Percentiles rank a stretch among this genome's conserved stretches.
Conservation (phyloP, 257 asterid species). For the Solanum megistacrolobum region DNA sequence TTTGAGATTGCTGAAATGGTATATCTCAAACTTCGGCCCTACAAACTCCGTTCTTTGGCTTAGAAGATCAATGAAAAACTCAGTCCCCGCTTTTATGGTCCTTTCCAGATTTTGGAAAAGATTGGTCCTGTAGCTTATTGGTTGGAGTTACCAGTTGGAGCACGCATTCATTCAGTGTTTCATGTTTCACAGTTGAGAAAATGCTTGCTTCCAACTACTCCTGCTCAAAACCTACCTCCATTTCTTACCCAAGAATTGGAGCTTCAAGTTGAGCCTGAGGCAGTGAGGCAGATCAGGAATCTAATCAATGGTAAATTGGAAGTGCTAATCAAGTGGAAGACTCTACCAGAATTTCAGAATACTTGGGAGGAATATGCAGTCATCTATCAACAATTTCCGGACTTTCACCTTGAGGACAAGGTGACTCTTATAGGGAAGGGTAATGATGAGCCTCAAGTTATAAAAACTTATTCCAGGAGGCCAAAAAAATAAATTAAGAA, state of each 20-base stretch:
- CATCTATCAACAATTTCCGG: not conserved
- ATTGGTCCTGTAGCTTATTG: no score
- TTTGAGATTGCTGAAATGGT: not conserved
- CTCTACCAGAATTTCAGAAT: not conserved
- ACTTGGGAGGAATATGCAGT: not conserved
- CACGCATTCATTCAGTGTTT: not conserved
- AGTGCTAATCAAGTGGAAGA: not conserved
- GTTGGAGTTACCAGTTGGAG: not conserved
- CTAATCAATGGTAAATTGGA: not conserved
- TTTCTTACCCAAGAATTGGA: not conserved
- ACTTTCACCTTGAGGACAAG: not conserved
- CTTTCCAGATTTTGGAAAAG: not conserved
- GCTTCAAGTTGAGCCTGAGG: not conserved
- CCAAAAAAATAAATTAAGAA: not conserved
- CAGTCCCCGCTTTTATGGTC: not conserved
- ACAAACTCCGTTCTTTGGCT: not conserved
- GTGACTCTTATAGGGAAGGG: not conserved
- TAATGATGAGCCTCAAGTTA: not conserved
- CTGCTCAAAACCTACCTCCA: not conserved
- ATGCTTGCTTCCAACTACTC: not conserved
- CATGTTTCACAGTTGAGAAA: not conserved
- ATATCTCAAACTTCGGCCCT: not conserved
- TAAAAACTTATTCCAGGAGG: not conserved
- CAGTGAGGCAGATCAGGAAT: not conserved
- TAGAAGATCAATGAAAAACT: not conserved